Conservation (phyloP, 129 eudicot species). For the Cynara cardunculus region DNA sequence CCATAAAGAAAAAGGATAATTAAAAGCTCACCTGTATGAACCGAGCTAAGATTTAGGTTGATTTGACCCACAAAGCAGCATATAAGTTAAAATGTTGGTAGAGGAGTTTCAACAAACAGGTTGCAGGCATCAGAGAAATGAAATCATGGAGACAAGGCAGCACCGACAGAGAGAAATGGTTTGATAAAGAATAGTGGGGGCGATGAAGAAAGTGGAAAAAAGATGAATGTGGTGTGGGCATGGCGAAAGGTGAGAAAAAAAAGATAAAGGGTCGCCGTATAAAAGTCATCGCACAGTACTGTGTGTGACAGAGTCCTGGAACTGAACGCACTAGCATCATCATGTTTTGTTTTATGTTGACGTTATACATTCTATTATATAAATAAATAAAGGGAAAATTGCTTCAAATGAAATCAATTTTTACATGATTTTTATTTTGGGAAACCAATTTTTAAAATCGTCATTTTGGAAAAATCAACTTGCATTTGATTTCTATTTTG, state of each 20-base stretch:
- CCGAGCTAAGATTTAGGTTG: not conserved
- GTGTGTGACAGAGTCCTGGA: constrained; percentile 12
- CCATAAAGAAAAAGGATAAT: not conserved
- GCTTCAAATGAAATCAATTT: too few relatives aligned
- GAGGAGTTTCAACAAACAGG: constrained; percentile 20
- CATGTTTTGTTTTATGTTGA: not conserved
- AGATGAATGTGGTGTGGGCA: constrained; percentile 20
- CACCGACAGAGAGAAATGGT: constrained; percentile 30
- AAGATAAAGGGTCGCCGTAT: constrained; percentile 14
- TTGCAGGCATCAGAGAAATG: constrained; percentile 3
- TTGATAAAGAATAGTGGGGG: constrained; percentile 5
- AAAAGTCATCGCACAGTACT: constrained; percentile 17
- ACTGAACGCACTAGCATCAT: not conserved
- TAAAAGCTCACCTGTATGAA: constrained; percentile 3
- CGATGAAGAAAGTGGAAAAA: constrained; percentile 24
- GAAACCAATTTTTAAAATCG: too few relatives aligned
- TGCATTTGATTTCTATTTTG: too few relatives aligned
- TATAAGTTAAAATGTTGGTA: constrained; percentile 11
- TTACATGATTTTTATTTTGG: too few relatives aligned
- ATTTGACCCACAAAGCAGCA: not conserved
- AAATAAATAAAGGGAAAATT: too few relatives aligned
- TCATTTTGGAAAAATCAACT: too few relatives aligned
- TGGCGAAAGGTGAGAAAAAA: constrained; percentile 15
- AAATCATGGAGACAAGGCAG: not conserved
- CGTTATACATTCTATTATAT: not conserved